Base-by-base conservation (phyloP, 371 early-diverging fungal genomes). In the Syncephalastrum monosporum region DNA sequence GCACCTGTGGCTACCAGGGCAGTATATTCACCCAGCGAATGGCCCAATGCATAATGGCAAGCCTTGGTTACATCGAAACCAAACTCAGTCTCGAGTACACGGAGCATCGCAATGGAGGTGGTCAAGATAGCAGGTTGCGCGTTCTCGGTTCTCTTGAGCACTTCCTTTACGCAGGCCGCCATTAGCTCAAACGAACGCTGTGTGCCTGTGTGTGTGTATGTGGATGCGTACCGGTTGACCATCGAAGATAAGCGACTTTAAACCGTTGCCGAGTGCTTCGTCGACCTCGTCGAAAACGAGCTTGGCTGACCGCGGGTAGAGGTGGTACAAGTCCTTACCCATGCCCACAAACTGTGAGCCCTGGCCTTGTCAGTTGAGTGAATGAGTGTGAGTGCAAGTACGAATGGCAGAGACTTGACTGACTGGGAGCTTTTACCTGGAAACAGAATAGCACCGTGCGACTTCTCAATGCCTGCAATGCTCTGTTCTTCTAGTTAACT, bases 91-190 rank as follows among this genome's bases (percentile, higher is more conserved):
- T 96, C 89, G 29, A 97, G 74, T 1, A 94, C 95, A 12, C 89
- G 82, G n/a, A 93, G 67, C 59, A 91, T 82, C 0, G 98, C 96
- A 53, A 95, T 83, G 0, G 96, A 95, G 1, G 92, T 93, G 2
- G 91, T 87, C 44, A 96, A 72, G 56, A 96, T 97, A 6, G 97
- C 96, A 0, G 98, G 96, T 72, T 97, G 98, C 14, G 97, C 97
- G 63, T 95, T 93, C 55, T 87, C 85, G 15, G 98, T 96, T 59
- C 80, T 63, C 23, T 83, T 95, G 21, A 97, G 77, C 41, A 81
- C 77, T 29, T 80, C 77, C 81, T 88, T 42, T 24, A 43, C 14
- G 15, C 41, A 48, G 25, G 29, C 8, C 17, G 19, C 44, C 5
- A 14, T 44, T 47, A 27, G 25, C 21, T 23, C 5, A 19, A 42